Percentiles rank a stretch among this genome's conserved stretches.
Evolutionary conservation across 768 basidiomycete species (phyloP).

Genomic region (Podaxis mareebaensis): DNA sequence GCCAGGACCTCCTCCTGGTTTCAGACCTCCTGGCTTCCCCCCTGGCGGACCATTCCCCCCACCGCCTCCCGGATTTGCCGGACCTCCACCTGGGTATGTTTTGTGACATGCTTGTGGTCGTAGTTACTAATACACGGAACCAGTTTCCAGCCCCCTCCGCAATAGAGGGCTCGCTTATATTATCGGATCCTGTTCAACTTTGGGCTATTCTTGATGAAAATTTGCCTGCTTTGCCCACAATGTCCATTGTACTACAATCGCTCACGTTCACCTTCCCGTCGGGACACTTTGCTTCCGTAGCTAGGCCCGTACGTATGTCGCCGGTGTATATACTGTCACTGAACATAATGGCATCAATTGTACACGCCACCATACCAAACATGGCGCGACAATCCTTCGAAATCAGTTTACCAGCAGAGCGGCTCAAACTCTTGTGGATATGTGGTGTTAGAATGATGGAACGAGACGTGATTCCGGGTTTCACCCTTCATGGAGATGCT

Average conservation of each 20-base stretch:
- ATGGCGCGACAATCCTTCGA: not conserved
- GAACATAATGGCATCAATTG: constrained; percentile 4
- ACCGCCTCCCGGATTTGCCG: constrained; percentile 79
- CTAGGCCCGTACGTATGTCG: constrained; percentile 9
- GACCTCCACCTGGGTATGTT: constrained; percentile 82
- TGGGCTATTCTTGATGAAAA: not conserved
- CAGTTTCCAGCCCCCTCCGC: constrained; percentile 57
- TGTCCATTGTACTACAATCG: not conserved
- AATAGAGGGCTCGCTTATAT: constrained; percentile 25
- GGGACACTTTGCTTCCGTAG: not conserved
- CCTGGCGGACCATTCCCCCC: constrained; percentile 80
- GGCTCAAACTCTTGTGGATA: not conserved
- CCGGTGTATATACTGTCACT: constrained; percentile 2
- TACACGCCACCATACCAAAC: not conserved
- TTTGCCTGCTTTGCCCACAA: not conserved
- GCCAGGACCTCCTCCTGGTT: constrained; percentile 85
- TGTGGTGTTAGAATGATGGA: not conserved
- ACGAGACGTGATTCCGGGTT: not conserved
- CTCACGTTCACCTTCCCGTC: not conserved
- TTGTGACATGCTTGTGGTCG: not conserved
- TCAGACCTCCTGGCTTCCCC: constrained; percentile 82
- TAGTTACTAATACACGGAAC: constrained; percentile 22
- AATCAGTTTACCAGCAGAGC: too few species aligned
- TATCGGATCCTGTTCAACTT: constrained; percentile 13
- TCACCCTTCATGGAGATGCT: not conserved